Evolutionary conservation across 2,329 filamentous ascomycete genomes (phyloP).

Genomic region (Cladosporium oxysporum): DNA sequence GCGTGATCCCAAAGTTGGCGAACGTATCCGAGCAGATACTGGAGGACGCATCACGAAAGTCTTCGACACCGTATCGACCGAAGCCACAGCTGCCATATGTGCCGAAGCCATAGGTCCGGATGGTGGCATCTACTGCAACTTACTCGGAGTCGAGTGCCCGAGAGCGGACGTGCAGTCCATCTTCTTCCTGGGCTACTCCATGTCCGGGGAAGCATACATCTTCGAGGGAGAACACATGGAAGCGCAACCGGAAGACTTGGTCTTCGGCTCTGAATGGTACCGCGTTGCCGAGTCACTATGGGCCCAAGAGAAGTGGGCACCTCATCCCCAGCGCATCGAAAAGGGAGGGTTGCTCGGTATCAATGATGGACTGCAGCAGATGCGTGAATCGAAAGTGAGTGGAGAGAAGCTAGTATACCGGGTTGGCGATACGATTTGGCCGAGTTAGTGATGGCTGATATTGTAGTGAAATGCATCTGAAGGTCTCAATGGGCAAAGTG

Average conservation of each 20-base stretch:
- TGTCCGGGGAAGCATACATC: slow-evolving; percentile 38
- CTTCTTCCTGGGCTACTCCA: slow-evolving; percentile 24
- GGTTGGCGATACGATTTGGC: background rate
- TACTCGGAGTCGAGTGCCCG: slow-evolving; percentile 16
- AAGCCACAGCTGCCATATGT: slow-evolving; percentile 21
- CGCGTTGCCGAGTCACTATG: background rate
- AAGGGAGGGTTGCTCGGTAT: slow-evolving; percentile 43
- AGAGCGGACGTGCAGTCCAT: background rate
- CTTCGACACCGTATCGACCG: slow-evolving; percentile 40
- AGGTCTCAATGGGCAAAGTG: slow-evolving; percentile 4
- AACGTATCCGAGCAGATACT: slow-evolving; percentile 46
- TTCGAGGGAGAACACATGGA: slow-evolving; percentile 35
- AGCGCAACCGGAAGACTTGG: slow-evolving; percentile 38
- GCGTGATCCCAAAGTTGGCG: background rate
- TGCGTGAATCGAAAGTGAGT: slow-evolving; percentile 44
- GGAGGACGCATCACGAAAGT: slow-evolving; percentile 42
- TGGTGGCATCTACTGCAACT: slow-evolving; percentile 23
- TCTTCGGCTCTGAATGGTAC: background rate
- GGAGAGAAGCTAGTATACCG: slow-evolving; percentile 48
- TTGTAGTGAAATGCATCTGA: background rate
- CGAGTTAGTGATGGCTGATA: background rate
- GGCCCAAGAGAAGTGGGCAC: background rate
- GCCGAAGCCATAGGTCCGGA: slow-evolving; percentile 15
- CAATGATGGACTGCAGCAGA: slow-evolving; percentile 41
- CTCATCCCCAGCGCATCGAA: slow-evolving; percentile 35